Percentiles rank a stretch among this genome's conserved stretches.
Conservation (phyloP, 2,329 filamentous ascomycete species). For the Parastagonospora avenae region DNA sequence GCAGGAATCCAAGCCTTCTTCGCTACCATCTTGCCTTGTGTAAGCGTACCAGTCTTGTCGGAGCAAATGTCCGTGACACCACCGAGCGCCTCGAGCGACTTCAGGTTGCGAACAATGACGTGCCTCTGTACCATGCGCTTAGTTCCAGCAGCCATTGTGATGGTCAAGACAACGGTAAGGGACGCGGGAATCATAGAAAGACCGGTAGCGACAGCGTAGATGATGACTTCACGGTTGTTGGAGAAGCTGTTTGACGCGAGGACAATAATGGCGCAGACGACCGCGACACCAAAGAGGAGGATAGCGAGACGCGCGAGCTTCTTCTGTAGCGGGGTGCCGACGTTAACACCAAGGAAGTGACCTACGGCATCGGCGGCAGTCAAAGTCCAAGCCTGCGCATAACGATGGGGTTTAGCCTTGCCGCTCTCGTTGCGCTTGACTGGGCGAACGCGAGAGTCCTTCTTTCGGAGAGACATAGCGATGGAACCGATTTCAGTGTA, state of each 20-base stretch:
- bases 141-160: slow-evolving; percentile 46
- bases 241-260: slow-evolving; percentile 43
- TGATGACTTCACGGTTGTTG: slow-evolving; percentile 45
- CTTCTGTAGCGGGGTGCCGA: slow-evolving; percentile 46
- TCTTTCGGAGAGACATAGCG: slow-evolving; percentile 67
- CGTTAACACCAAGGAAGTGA: slow-evolving; percentile 47
- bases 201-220: slow-evolving; percentile 45
- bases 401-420: slow-evolving; percentile 37
- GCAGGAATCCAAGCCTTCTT: slow-evolving; percentile 43
- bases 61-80: slow-evolving; percentile 44
- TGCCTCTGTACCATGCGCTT: slow-evolving; percentile 43
- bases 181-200: slow-evolving; percentile 46
- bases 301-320: slow-evolving; percentile 43
- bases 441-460: slow-evolving; percentile 40
- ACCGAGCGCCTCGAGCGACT: slow-evolving; percentile 44
- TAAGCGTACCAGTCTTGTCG: slow-evolving; percentile 42
- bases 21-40: slow-evolving; percentile 44
- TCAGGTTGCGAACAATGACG: slow-evolving; percentile 45
- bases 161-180: slow-evolving; percentile 44
- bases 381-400: slow-evolving; percentile 56
- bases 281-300: slow-evolving; percentile 39
- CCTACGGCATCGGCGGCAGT: slow-evolving; percentile 51
- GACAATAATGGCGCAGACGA: slow-evolving; percentile 44
- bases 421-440: slow-evolving; percentile 49
- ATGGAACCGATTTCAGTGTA: slow-evolving; percentile 75